These are phyloP conservation scores for Phycomyces nitens DNA, from an alignment of 192 early-diverging fungal species.

Conservation along the genomic window DNA sequence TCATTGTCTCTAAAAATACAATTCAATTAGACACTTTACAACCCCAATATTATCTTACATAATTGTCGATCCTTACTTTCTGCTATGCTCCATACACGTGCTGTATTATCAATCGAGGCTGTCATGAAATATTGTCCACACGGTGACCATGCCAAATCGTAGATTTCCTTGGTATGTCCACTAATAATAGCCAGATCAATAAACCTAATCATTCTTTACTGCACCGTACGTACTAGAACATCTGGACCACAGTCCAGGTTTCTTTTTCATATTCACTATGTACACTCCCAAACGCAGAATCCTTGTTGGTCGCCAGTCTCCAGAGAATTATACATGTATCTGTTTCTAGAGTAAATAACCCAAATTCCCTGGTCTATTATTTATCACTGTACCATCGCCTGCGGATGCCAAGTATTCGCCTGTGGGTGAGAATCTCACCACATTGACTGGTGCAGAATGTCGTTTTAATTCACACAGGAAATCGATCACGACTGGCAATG, in stretches of 20 bases:
- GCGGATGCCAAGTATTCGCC: slow-evolving; percentile 76
- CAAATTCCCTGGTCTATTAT: no score
- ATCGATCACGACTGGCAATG: slow-evolving; percentile 56
- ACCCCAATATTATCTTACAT: no score
- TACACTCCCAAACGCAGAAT: slow-evolving; percentile 27
- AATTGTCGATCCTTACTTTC: no score
- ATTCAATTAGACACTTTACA: slow-evolving; percentile 2
- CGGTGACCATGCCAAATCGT: slow-evolving; percentile 93
- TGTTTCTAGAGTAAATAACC: slow-evolving; percentile 19
- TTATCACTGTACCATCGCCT: slow-evolving; percentile 89
- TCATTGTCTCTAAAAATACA: slow-evolving; percentile 53
- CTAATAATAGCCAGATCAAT: slow-evolving; percentile 25
- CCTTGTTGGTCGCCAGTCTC: slow-evolving; percentile 60
- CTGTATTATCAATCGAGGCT: slow-evolving; percentile 85
- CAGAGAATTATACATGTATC: slow-evolving; percentile 88
- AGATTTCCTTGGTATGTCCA: slow-evolving; percentile 78
- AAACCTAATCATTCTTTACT: neutral
- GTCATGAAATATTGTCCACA: slow-evolving; percentile 77
- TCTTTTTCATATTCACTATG: slow-evolving; percentile 55
- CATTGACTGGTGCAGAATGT: slow-evolving; percentile 88
- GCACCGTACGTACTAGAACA: slow-evolving; percentile 53
- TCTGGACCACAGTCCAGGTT: slow-evolving; percentile 66
- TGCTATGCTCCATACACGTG: slow-evolving; percentile 79
- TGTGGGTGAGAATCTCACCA: slow-evolving; percentile 83
- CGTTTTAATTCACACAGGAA: slow-evolving; percentile 80